Conservation (phyloP, 805 yeast genomes). For the Wickerhamomyces chambardii region DNA sequence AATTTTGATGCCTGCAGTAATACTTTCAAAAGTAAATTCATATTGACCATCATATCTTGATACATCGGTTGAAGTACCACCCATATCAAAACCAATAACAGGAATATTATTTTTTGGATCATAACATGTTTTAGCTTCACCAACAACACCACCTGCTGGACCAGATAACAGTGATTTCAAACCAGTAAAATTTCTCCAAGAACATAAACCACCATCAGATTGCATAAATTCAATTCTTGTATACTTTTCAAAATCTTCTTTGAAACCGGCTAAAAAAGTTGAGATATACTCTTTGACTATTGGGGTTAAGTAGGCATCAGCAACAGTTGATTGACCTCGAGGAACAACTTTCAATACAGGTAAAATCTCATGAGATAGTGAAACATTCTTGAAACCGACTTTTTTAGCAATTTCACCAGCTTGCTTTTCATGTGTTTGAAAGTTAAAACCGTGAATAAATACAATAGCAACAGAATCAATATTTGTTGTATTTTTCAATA, state of each 20-base stretch:
- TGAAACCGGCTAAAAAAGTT: conserved; percentile 24
- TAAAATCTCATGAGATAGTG: conserved; percentile 24
- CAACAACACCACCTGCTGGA: conserved; percentile 58
- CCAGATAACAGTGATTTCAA: conserved; percentile 45
- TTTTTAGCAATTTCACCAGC: conserved; percentile 24
- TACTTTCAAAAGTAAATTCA: conserved; percentile 21
- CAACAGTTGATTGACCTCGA: conserved; percentile 31
- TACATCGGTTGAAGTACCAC: conserved; percentile 32
- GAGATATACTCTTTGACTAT: conserved; percentile 28
- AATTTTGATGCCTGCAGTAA: conserved; percentile 29
- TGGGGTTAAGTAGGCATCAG: conserved; percentile 36
- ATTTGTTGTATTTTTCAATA: conserved; percentile 15
- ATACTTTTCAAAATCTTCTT: conserved; percentile 23
- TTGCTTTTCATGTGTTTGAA: conserved; percentile 26
- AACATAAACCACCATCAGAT: conserved; percentile 48
- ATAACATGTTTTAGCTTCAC: conserved; percentile 43
- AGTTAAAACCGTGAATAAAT: conserved; percentile 26
- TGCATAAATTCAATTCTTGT: conserved; percentile 45
- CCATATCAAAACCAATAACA: conserved; percentile 31
- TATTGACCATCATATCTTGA: conserved; percentile 22
- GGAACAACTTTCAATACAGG: conserved; percentile 30
- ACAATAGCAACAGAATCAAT: conserved; percentile 25
- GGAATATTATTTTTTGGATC: conserved; percentile 21
- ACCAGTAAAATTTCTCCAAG: conserved; percentile 43
- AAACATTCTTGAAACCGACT: conserved; percentile 21